Evolutionary conservation across 2,329 filamentous ascomycete species (phyloP).

Genomic region (Microcera coccophila): DNA sequence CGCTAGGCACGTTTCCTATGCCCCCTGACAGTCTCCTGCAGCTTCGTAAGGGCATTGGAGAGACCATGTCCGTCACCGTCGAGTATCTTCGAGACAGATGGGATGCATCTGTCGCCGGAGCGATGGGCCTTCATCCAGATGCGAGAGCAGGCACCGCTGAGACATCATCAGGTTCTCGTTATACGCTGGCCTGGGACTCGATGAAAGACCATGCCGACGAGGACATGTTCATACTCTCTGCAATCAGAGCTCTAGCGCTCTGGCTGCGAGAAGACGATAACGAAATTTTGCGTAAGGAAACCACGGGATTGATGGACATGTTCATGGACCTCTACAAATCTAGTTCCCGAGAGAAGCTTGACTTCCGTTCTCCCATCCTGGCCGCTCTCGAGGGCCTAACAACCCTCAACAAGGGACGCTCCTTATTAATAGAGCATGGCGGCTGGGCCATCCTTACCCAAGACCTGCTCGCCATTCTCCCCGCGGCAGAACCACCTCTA

Average conservation of each 20-base stretch:
- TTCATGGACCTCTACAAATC: conserved; percentile 57
- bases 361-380: conserved; percentile 55
- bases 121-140: conserved; percentile 57
- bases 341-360: conserved; percentile 36
- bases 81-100: conserved; percentile 68
- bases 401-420: conserved; percentile 44
- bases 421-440: conserved; percentile 45
- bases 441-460: conserved; percentile 52
- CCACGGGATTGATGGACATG: conserved; percentile 59
- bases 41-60: conserved; percentile 56
- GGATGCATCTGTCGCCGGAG: conserved; percentile 62
- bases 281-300: conserved; percentile 52
- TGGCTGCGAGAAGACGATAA: conserved; percentile 70
- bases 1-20: conserved; percentile 41
- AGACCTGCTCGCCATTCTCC: conserved; percentile 47
- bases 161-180: conserved; percentile 42
- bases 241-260: conserved; percentile 54
- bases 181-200: conserved; percentile 57
- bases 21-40: conserved; percentile 58
- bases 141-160: conserved; percentile 45
- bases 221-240: conserved; percentile 58
- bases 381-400: conserved; percentile 58
- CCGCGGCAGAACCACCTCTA: conserved; percentile 22
- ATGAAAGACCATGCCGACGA: conserved; percentile 44
- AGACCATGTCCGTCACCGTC: conserved; percentile 59